phyloP scores from a whole-genome alignment of 208 protist genomes.

The Trypanosoma scelopori region DNA sequence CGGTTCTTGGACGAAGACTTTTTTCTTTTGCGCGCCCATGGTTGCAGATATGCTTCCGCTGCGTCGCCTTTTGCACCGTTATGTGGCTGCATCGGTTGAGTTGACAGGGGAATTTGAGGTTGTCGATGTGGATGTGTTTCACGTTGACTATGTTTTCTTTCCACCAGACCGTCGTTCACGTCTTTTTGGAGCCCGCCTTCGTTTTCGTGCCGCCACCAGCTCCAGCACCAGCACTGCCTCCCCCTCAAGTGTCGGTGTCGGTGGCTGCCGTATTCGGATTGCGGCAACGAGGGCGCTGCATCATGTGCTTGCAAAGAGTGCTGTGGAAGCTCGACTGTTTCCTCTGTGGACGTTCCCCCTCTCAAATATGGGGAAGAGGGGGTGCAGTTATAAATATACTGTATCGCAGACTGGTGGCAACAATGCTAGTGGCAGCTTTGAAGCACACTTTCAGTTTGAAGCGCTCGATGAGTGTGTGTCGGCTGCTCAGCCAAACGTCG shows the following conservation, averaged over 20 bases:
- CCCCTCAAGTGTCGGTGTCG: neutral
- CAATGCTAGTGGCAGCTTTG: neutral
- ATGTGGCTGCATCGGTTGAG: neutral
- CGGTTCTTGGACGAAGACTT: slow-evolving; percentile 50
- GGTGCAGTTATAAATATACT: neutral
- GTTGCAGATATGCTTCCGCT: slow-evolving; percentile 58
- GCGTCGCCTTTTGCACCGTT: slow-evolving; percentile 10
- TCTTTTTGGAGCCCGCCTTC: slow-evolving; percentile 49
- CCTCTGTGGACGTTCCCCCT: slow-evolving; percentile 49
- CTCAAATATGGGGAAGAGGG: neutral
- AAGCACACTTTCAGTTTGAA: slow-evolving; percentile 18
- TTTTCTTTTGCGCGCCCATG: slow-evolving; percentile 56
- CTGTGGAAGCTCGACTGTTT: slow-evolving; percentile 41
- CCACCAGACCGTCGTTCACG: slow-evolving; percentile 27
- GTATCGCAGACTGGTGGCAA: neutral
- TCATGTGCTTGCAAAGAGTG: slow-evolving; percentile 21
- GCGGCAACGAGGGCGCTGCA: slow-evolving; percentile 4
- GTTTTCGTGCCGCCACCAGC: slow-evolving; percentile 13
- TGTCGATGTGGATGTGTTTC: slow-evolving; percentile 54
- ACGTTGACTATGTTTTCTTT: slow-evolving; percentile 47
- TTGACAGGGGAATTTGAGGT: slow-evolving; percentile 11
- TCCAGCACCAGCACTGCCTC: too few species aligned
- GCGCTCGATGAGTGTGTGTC: slow-evolving; percentile 20
- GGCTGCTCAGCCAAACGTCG: slow-evolving; percentile 24
- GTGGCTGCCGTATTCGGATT: neutral